Conservation (phyloP, 768 basidiomycete genomes). For the Tricholomella constricta region DNA sequence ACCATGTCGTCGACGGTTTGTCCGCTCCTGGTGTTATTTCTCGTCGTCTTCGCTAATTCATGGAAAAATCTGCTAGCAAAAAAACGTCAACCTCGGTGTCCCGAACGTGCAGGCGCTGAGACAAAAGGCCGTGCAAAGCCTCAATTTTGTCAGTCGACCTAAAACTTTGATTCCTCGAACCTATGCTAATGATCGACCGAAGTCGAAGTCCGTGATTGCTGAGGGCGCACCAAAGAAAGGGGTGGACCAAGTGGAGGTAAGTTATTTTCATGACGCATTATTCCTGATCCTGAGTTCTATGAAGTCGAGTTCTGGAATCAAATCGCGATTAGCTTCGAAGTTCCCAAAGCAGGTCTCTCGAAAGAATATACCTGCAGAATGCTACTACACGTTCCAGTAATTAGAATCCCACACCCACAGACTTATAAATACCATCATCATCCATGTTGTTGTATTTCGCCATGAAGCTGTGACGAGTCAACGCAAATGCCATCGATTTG, state of each 20-base stretch:
- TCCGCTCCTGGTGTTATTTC: not conserved
- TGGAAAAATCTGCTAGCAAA: not conserved
- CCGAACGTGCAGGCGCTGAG: constrained; percentile 4
- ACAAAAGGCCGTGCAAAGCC: constrained; percentile 9
- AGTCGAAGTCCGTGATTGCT: constrained; percentile 4
- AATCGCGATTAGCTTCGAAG: constrained; percentile 7
- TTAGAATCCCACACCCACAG: constrained; percentile 3
- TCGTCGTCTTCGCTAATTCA: not conserved
- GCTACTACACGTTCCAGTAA: constrained; percentile 15
- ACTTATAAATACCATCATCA: not conserved
- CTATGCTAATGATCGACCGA: not conserved
- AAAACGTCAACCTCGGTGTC: not conserved
- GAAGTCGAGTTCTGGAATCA: constrained; percentile 5
- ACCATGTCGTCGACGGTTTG: not conserved
- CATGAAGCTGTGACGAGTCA: not conserved
- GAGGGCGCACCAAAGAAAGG: not conserved
- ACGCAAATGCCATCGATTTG: not conserved
- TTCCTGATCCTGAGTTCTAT: not conserved
- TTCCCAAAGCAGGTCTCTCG: constrained; percentile 17
- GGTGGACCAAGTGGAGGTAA: constrained; percentile 6
- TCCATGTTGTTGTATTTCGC: not conserved
- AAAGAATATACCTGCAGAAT: constrained; percentile 16
- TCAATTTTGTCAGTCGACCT: constrained; percentile 7
- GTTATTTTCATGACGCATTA: not conserved
- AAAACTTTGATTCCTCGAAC: not conserved